Conservation (phyloP, 768 basidiomycete genomes). For the Tremella mesenterica region DNA sequence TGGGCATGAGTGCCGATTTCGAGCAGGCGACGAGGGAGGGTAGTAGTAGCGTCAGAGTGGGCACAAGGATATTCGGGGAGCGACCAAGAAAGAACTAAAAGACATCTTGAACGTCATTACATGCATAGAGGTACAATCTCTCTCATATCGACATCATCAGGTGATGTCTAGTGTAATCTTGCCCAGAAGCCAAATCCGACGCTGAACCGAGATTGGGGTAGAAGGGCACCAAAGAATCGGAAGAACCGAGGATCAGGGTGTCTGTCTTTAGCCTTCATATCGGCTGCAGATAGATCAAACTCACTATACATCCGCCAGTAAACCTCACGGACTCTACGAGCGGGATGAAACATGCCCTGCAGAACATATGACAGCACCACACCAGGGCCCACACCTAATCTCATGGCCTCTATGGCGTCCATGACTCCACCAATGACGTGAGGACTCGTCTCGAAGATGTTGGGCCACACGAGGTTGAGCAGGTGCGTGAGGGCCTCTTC, state of each 20-base stretch:
- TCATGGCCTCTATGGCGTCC: conserved; percentile 97
- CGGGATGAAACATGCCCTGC: conserved; percentile 94
- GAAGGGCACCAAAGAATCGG: conserved; percentile 88
- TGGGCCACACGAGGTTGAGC: conserved; percentile 98
- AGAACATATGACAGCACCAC: conserved; percentile 83
- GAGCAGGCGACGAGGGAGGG: conserved; percentile 74
- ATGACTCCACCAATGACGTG: conserved; percentile 97
- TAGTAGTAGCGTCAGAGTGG: conserved; percentile 80
- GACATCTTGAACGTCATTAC: background rate
- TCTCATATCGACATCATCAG: conserved; percentile 34
- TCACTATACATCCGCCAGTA: conserved; percentile 97
- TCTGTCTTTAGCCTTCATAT: conserved; percentile 22
- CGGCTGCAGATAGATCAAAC: background rate
- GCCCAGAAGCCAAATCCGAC: conserved; percentile 53
- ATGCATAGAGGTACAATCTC: conserved; percentile 1
- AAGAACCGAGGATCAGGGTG: conserved; percentile 71
- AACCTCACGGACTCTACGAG: conserved; percentile 91
- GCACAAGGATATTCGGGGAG: conserved; percentile 78
- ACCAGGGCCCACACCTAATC: conserved; percentile 88
- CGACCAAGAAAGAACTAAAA: conserved; percentile 52
- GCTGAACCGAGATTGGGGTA: conserved; percentile 85
- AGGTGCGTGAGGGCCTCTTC: conserved; percentile 97
- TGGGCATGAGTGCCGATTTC: conserved; percentile 98
- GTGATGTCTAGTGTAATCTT: conserved; percentile 40
- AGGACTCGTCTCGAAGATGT: conserved; percentile 95